Percentiles rank a stretch among this genome's conserved stretches.
Conservation (phyloP, 1,284 basidiomycete genomes). For the Exsudoporus floridanus region DNA sequence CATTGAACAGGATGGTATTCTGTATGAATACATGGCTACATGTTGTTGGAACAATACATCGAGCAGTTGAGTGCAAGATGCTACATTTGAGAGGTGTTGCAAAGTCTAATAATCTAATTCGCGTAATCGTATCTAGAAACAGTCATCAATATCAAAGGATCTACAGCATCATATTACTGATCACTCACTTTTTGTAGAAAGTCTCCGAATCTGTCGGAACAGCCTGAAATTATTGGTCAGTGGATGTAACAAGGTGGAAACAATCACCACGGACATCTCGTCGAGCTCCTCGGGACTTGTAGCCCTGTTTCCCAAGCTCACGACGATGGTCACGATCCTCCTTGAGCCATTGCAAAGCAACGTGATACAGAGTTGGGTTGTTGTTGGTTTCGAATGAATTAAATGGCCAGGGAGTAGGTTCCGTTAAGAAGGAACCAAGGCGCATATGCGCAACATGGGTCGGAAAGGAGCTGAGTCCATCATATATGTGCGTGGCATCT, state of each 20-base stretch:
- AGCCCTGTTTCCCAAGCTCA: constrained; percentile 57
- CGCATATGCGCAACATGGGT: constrained; percentile 90
- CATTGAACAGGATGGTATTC: constrained; percentile 4
- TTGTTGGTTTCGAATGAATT: constrained; percentile 14
- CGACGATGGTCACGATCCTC: constrained; percentile 73
- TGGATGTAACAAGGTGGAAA: background rate
- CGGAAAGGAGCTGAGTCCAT: constrained; percentile 84
- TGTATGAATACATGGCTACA: constrained; percentile 5
- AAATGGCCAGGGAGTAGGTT: constrained; percentile 67
- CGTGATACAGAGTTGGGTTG: constrained; percentile 54
- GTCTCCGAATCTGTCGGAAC: constrained; percentile 79
- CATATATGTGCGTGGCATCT: constrained; percentile 97
- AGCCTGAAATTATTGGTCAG: constrained; percentile 32
- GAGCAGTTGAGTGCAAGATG: constrained; percentile 18
- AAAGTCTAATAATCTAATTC: constrained; percentile 38
- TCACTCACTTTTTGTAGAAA: constrained; percentile 82
- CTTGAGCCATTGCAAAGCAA: constrained; percentile 83
- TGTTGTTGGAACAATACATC: constrained; percentile 18
- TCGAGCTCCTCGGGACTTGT: constrained; percentile 71
- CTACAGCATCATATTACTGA: background rate
- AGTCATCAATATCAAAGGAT: background rate
- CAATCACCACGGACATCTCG: constrained; percentile 47
- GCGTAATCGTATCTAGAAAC: constrained; percentile 66
- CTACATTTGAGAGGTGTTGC: background rate
- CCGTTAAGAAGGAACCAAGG: constrained; percentile 69